Conservation (phyloP, 2,329 filamentous ascomycete species). For the Herpotrichia juniperi region DNA sequence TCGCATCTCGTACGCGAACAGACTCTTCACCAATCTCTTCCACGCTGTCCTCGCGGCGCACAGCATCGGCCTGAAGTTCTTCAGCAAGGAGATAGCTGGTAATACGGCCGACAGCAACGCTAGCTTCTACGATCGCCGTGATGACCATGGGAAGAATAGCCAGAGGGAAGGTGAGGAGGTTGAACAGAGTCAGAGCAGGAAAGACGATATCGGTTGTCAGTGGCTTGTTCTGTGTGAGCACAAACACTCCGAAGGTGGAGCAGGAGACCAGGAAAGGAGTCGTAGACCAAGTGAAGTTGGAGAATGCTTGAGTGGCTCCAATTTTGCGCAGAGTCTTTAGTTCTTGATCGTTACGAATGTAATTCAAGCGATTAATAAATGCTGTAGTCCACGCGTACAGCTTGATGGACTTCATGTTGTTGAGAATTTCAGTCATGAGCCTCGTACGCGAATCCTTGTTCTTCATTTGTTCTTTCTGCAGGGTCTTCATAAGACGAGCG, state of each 20-base stretch:
- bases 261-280: slow-evolving; percentile 98
- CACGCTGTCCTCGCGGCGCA: slow-evolving; percentile 71
- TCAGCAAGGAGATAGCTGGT: slow-evolving; percentile 86
- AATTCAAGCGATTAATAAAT: slow-evolving; percentile 97
- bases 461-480: slow-evolving; percentile 98
- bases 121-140: slow-evolving; percentile 91
- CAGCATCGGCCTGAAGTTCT: slow-evolving; percentile 86
- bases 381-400: slow-evolving; percentile 96
- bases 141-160: slow-evolving; percentile 98
- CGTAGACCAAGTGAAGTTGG: slow-evolving; percentile 97
- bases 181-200: slow-evolving; percentile 90
- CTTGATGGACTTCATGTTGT: slow-evolving; percentile 99
- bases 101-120: slow-evolving; percentile 86
- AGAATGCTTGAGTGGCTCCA: slow-evolving; percentile 88
- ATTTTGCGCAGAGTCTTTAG: slow-evolving; percentile 96
- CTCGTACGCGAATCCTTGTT: slow-evolving; percentile 95
- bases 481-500: slow-evolving; percentile 87
- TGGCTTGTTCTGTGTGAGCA: slow-evolving; percentile 79
- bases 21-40: slow-evolving; percentile 83
- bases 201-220: slow-evolving; percentile 96
- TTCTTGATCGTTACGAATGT: slow-evolving; percentile 94
- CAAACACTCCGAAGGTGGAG: slow-evolving; percentile 93
- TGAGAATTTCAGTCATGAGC: slow-evolving; percentile 95
- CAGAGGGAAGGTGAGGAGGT: slow-evolving; percentile 92
- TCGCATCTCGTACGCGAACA: slow-evolving; percentile 80